phyloP scores from a whole-genome alignment of 805 yeast species.

The Schwanniomyces pseudopolymorphus region DNA sequence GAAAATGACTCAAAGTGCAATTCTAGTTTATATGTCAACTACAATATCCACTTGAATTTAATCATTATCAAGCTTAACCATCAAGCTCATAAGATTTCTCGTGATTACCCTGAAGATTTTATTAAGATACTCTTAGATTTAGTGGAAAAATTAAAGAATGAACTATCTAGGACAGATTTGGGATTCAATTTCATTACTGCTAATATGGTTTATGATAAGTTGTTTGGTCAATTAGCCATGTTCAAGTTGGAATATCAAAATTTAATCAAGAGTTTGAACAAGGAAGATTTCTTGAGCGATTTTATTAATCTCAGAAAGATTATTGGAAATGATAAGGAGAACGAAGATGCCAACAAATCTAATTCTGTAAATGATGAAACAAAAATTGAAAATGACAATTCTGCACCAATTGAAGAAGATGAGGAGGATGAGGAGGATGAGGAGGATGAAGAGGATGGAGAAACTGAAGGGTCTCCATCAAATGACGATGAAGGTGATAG shows the following conservation, averaged over 20 bases:
- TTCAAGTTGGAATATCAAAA: constrained; percentile 18
- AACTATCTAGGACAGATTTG: constrained; percentile 2
- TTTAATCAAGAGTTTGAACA: constrained; percentile 16
- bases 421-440: no score
- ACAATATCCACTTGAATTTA: constrained; percentile 18
- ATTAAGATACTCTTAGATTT: constrained; percentile 4
- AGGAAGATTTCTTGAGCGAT: constrained; percentile 28
- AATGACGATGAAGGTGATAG: neutral
- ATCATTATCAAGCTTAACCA: constrained; percentile 25
- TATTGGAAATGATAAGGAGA: constrained; percentile 10
- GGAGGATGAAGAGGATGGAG: constrained; percentile 7
- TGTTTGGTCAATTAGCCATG: constrained; percentile 13
- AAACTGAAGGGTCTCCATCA: neutral
- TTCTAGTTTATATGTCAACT: constrained; percentile 19
- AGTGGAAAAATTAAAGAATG: constrained; percentile 4
- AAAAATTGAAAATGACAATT: constrained; percentile 4
- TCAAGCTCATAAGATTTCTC: constrained; percentile 9
- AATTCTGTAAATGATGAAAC: constrained; percentile 11
- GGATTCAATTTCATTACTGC: constrained; percentile 21
- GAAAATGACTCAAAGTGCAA: constrained; percentile 13
- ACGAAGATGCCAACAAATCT: constrained; percentile 12
- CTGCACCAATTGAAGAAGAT: constrained; percentile 4
- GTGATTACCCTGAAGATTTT: constrained; percentile 10
- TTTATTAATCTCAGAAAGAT: constrained; percentile 24
- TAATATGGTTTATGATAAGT: constrained; percentile 22